Evolutionary conservation across 129 eudicot species (phyloP).

Genomic region (Smallanthus sonchifolius): DNA sequence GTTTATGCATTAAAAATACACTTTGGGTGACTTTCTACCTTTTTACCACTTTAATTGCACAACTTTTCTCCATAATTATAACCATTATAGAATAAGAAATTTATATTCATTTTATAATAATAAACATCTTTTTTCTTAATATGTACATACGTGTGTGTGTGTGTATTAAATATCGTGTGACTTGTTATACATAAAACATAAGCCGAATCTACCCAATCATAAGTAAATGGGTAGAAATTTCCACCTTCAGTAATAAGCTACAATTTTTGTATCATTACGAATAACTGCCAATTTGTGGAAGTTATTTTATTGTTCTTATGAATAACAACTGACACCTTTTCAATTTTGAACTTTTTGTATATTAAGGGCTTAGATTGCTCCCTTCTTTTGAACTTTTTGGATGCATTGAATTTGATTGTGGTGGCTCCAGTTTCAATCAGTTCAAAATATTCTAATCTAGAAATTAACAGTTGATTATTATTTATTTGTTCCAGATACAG

Average conservation of each 20-base stretch:
- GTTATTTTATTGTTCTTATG: not conserved
- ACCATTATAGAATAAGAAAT: not conserved
- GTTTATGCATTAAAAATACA: not conserved
- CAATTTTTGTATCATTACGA: not conserved
- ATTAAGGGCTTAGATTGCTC: not conserved
- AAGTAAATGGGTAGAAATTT: not conserved
- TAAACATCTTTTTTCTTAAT: not conserved
- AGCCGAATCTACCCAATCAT: not conserved
- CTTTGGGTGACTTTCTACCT: not conserved
- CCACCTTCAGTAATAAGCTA: not conserved
- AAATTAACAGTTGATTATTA: constrained; percentile 1
- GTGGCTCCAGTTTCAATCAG: not conserved
- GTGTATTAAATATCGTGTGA: not conserved
- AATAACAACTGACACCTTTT: not conserved
- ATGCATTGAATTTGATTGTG: not conserved
- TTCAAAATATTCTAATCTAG: not conserved
- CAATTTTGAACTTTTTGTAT: not conserved
- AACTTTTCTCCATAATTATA: not conserved
- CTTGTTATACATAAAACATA: not conserved
- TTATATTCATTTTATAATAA: not conserved
- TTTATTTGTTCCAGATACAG: constrained; percentile 56
- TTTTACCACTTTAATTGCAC: not conserved
- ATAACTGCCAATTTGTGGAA: not conserved
- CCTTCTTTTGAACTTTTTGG: not conserved
- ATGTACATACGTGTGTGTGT: too few relatives aligned